These are phyloP conservation scores for Yamadazyma atlantica DNA, from an alignment of 1,139 yeast genomes.

Conservation along the genomic window DNA sequence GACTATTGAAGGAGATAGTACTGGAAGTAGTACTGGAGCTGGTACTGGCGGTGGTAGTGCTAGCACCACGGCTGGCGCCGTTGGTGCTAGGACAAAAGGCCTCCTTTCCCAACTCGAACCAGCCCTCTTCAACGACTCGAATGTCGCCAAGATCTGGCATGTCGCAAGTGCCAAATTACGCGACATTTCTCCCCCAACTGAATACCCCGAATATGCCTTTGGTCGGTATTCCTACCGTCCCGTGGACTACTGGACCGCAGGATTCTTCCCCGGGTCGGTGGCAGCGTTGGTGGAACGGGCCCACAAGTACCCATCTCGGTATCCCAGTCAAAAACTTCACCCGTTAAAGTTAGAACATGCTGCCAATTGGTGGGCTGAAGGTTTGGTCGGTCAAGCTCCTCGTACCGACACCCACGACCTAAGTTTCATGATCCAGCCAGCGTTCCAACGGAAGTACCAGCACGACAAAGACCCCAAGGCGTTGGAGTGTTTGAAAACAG, in stretches of 20 bases:
- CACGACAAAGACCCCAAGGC: constrained; percentile 14
- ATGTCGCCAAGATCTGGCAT: constrained; percentile 17
- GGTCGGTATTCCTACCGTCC: constrained; percentile 16
- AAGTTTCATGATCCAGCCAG: constrained; percentile 24
- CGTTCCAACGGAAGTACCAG: constrained; percentile 21
- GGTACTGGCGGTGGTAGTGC: too few species aligned
- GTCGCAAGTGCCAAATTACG: constrained; percentile 10
- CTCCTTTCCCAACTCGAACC: not conserved
- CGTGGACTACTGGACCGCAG: constrained; percentile 26
- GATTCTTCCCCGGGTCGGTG: constrained; percentile 26
- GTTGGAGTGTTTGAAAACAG: constrained; percentile 17
- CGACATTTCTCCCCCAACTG: constrained; percentile 10
- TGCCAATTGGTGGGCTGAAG: constrained; percentile 22
- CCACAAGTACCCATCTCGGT: constrained; percentile 12
- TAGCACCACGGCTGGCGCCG: too few species aligned
- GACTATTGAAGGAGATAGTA: too few species aligned
- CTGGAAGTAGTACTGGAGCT: too few species aligned
- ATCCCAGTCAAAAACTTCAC: constrained; percentile 6
- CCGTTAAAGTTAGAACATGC: constrained; percentile 15
- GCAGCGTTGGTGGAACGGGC: constrained; percentile 21
- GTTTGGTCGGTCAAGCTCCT: constrained; percentile 16
- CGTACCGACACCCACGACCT: constrained; percentile 27
- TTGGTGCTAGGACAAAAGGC: too few species aligned
- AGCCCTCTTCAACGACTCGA: constrained; percentile 4
- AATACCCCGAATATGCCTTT: constrained; percentile 14